Evolutionary conservation across 2,329 filamentous ascomycete species (phyloP).

Genomic region (Phialophora verrucosa): DNA sequence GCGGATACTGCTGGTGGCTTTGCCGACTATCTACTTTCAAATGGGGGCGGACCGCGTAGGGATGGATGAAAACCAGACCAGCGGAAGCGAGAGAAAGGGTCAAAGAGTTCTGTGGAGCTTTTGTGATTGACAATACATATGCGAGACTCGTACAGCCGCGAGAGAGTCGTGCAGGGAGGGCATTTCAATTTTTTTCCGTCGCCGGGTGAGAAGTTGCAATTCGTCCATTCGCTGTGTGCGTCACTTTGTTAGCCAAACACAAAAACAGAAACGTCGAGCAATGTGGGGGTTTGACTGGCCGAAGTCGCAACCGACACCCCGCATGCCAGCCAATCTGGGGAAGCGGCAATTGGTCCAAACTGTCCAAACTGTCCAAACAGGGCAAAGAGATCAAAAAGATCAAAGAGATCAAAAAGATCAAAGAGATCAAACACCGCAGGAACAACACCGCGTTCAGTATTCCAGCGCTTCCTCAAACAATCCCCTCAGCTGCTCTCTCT

Average conservation of each 20-base stretch:
- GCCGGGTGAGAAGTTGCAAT: background rate
- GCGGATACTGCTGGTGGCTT: background rate
- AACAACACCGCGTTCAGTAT: constrained; percentile 49
- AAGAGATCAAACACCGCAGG: background rate
- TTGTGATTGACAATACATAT: constrained; percentile 4
- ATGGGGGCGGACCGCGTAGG: background rate
- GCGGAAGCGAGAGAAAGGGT: background rate
- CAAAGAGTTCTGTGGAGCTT: background rate
- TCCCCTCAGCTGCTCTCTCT: constrained; percentile 72
- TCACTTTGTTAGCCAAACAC: constrained; percentile 4
- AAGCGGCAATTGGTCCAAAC: constrained; percentile 1
- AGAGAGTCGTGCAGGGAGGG: background rate
- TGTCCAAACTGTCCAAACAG: background rate
- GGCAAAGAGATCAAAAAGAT: no score
- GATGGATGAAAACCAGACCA: background rate
- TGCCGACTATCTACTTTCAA: background rate
- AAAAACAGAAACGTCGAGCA: background rate
- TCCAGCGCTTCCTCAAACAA: constrained; percentile 70
- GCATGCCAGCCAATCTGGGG: background rate
- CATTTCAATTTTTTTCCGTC: constrained; percentile 1
- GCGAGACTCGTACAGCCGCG: background rate
- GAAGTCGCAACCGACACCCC: background rate
- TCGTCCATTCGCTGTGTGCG: constrained; percentile 4
- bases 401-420: background rate
- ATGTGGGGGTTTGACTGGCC: constrained; percentile 1